A percentile compares a stretch with the other conserved stretches of the same genome.
These are phyloP conservation scores for Ogataea populi-albae DNA, from an alignment of 805 yeast genomes.

Conservation along the genomic window DNA sequence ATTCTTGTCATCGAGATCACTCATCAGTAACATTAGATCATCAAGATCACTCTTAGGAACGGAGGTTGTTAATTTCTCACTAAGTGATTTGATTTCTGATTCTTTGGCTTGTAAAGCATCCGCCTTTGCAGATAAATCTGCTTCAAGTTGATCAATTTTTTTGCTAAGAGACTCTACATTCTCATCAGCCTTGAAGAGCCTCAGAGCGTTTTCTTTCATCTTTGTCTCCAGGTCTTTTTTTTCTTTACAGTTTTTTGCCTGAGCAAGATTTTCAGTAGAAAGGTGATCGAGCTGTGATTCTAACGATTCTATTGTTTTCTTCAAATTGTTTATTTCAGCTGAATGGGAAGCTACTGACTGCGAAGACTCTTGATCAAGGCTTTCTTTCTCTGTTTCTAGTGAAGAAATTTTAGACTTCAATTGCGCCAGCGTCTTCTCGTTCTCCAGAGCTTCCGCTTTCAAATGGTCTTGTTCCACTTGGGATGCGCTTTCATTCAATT, in stretches of 20 bases:
- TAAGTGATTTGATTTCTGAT: constrained; percentile 1
- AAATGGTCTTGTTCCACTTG: no score
- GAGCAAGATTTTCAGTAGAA: background rate
- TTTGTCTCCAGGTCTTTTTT: background rate
- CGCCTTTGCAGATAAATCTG: background rate
- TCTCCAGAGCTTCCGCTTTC: constrained; percentile 5
- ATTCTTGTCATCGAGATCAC: constrained; percentile 72
- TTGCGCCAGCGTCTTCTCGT: constrained; percentile 3
- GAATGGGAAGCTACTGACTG: no score
- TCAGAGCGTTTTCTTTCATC: constrained; percentile 2
- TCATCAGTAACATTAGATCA: constrained; percentile 71
- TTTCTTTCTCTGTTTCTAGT: no score
- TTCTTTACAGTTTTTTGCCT: background rate
- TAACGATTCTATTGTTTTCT: no score
- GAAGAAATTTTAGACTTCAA: background rate
- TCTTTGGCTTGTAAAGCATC: background rate
- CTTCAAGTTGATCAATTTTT: background rate
- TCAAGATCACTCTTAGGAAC: constrained; percentile 60
- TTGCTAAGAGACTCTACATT: background rate
- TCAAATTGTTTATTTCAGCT: constrained; percentile 27
- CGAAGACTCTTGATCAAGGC: no score
- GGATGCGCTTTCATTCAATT: constrained; percentile 1
- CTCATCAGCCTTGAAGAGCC: background rate
- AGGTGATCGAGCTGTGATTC: background rate
- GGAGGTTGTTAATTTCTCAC: constrained; percentile 16